Evolutionary conservation across 2,329 filamentous ascomycete genomes (phyloP).

Genomic region (Whalleya microplaca): DNA sequence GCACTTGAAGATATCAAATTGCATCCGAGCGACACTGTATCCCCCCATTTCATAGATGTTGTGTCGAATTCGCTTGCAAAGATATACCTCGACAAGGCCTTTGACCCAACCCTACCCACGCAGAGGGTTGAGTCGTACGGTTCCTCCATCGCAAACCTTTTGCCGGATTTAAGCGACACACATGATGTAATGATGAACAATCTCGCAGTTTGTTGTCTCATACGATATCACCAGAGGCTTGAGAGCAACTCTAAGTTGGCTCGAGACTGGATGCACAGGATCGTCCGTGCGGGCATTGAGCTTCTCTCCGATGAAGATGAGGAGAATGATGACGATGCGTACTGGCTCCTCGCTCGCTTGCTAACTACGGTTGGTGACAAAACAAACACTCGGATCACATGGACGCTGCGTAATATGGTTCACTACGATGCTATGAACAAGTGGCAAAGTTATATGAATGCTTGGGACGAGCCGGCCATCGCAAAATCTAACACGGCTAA

Average conservation of each 20-base stretch:
- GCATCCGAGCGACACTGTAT: conserved; percentile 30
- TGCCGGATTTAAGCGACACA: conserved; percentile 28
- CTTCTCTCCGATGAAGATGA: conserved; percentile 35
- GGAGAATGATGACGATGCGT: conserved; percentile 35
- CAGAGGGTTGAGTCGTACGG: conserved; percentile 30
- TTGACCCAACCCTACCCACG: conserved; percentile 17
- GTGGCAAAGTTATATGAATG: conserved; percentile 33
- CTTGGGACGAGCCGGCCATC: conserved; percentile 10
- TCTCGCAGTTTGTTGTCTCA: conserved; percentile 29
- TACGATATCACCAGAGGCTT: conserved; percentile 34
- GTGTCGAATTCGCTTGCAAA: conserved; percentile 30
- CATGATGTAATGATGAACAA: conserved; percentile 26
- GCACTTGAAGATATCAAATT: conserved; percentile 29
- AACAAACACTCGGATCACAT: conserved; percentile 26
- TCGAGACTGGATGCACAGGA: conserved; percentile 22
- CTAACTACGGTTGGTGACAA: conserved; percentile 29
- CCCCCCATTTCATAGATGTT: conserved; percentile 24
- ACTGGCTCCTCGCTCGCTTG: conserved; percentile 29
- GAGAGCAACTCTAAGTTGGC: conserved; percentile 21
- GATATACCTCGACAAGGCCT: conserved; percentile 33
- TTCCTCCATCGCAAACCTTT: conserved; percentile 22
- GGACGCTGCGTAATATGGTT: conserved; percentile 30
- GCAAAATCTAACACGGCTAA: background rate
- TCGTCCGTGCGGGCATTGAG: conserved; percentile 32
- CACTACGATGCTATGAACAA: conserved; percentile 24